Evolutionary conservation across 2,329 filamentous ascomycete genomes (phyloP).

Genomic region (Blumeria graminis): DNA sequence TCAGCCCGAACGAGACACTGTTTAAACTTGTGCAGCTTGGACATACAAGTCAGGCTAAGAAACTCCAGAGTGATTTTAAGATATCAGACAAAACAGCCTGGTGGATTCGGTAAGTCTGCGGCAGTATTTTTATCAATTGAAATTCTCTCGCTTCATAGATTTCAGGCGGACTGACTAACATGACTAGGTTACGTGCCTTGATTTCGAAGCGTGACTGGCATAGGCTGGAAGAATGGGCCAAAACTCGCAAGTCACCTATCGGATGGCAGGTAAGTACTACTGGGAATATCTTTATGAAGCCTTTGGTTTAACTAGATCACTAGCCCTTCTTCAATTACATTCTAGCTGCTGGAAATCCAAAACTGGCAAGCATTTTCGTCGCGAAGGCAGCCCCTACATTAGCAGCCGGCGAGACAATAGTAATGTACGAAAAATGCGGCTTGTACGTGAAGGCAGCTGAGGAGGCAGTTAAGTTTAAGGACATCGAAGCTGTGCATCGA

Average conservation of each 20-base stretch:
- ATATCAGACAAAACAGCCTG: conserved; percentile 74
- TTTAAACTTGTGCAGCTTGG: conserved; percentile 67
- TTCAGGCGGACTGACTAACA: background rate
- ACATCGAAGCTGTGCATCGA: conserved; percentile 48
- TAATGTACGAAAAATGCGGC: conserved; percentile 94
- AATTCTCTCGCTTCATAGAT: background rate
- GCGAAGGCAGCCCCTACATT: conserved; percentile 48
- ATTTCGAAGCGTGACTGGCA: conserved; percentile 80
- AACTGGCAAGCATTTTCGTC: conserved; percentile 62
- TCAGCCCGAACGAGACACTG: conserved; percentile 78
- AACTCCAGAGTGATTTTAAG: conserved; percentile 78
- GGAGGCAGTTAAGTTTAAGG: conserved; percentile 65
- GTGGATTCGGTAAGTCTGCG: conserved; percentile 40
- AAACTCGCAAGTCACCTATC: conserved; percentile 64
- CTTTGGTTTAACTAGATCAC: no score
- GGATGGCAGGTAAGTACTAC: conserved; percentile 44
- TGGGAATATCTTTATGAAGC: background rate
- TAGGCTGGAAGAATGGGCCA: conserved; percentile 68
- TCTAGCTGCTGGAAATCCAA: conserved; percentile 69
- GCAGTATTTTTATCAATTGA: background rate
- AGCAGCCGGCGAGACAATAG: conserved; percentile 42
- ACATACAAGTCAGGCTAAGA: conserved; percentile 64
- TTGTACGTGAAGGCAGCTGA: conserved; percentile 74
- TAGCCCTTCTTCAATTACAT: conserved; percentile 76
- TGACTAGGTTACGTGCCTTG: conserved; percentile 48